Evolutionary conservation across 371 early-diverging fungal genomes (phyloP).

Genomic region (Lichtheimia hyalospora): DNA sequence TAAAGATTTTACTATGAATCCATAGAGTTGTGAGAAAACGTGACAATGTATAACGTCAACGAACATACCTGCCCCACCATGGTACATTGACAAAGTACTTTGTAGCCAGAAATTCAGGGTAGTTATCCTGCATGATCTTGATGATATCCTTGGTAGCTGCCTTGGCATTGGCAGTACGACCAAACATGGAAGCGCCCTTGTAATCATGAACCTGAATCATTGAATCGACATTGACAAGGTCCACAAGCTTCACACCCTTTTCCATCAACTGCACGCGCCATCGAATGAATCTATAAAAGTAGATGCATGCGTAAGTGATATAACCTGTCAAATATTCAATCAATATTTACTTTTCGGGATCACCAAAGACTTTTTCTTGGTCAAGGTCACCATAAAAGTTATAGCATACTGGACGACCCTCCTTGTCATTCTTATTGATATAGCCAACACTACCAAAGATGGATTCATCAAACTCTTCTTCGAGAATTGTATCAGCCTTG

Average conservation of each 20-base stretch:
- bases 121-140: constrained; percentile 62
- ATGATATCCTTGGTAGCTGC: constrained; percentile 54
- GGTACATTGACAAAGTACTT: constrained; percentile 66
- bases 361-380: constrained; percentile 57
- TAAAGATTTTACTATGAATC: constrained; percentile 48
- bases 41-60: background rate
- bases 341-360: constrained; percentile 35
- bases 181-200: constrained; percentile 49
- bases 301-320: background rate
- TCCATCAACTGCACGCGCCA: constrained; percentile 69
- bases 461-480: constrained; percentile 51
- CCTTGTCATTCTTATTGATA: constrained; percentile 46
- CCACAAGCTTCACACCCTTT: constrained; percentile 49
- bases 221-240: constrained; percentile 54
- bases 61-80: constrained; percentile 55
- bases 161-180: constrained; percentile 52
- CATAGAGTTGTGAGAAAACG: constrained; percentile 1
- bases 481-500: constrained; percentile 40
- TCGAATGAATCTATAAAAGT: constrained; percentile 48
- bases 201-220: constrained; percentile 71
- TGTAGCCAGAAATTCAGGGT: constrained; percentile 59
- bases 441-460: constrained; percentile 51
- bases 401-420: constrained; percentile 60
- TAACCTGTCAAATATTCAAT: background rate
- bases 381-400: constrained; percentile 61